These are phyloP conservation scores for Anthostomella pinea DNA, from an alignment of 2,329 filamentous ascomycete species.

Conservation along the genomic window DNA sequence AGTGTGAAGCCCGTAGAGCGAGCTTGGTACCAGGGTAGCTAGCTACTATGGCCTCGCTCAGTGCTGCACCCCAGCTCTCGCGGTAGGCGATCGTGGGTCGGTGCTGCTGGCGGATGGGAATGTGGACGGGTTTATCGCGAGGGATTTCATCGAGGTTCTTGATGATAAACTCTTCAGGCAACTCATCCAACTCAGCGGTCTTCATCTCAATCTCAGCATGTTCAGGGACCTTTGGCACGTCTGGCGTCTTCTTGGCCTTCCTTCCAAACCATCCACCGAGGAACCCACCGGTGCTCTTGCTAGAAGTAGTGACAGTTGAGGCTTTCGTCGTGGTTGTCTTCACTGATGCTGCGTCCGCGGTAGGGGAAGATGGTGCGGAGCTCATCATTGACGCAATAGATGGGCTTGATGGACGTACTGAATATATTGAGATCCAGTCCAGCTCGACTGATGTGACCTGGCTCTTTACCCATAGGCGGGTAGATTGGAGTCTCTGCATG, in stretches of 20 bases:
- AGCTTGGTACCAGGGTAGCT: slow-evolving; percentile 25
- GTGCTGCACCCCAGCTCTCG: slow-evolving; percentile 35
- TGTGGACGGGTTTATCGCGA: slow-evolving; percentile 13
- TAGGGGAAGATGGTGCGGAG: slow-evolving; percentile 18
- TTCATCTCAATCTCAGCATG: not conserved
- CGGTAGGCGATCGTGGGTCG: slow-evolving; percentile 23
- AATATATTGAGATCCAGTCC: slow-evolving; percentile 30
- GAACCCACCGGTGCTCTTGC: slow-evolving; percentile 15
- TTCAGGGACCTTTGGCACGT: slow-evolving; percentile 8
- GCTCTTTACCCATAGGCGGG: slow-evolving; percentile 20
- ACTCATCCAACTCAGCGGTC: slow-evolving; percentile 13
- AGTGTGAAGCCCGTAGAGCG: slow-evolving; percentile 17
- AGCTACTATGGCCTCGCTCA: slow-evolving; percentile 30
- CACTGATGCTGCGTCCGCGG: slow-evolving; percentile 18
- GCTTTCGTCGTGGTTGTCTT: slow-evolving; percentile 20
- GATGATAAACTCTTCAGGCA: slow-evolving; percentile 18
- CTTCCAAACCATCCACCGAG: slow-evolving; percentile 24
- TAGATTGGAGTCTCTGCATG: slow-evolving; percentile 24
- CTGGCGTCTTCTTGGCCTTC: slow-evolving; percentile 19
- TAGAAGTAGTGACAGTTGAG: slow-evolving; percentile 15
- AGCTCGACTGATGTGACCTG: slow-evolving; percentile 15
- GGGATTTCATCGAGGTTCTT: slow-evolving; percentile 22
- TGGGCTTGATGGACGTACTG: slow-evolving; percentile 19
- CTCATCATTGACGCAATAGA: slow-evolving; percentile 18
- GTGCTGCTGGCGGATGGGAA: slow-evolving; percentile 23